These are phyloP conservation scores for Saturnispora dispora DNA, from an alignment of 805 yeast species.

Conservation along the genomic window DNA sequence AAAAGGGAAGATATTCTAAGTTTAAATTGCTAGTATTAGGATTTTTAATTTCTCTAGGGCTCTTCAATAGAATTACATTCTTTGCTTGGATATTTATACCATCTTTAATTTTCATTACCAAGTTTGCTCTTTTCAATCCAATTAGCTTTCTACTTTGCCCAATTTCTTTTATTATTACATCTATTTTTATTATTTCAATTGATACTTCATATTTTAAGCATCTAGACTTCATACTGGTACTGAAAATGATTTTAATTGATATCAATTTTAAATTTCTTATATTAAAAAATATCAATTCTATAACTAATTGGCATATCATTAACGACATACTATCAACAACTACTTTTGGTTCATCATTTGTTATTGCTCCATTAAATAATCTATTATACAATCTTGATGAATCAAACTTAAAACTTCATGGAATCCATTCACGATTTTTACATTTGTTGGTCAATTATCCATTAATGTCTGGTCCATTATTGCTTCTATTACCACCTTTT, in stretches of 20 bases:
- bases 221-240: not conserved
- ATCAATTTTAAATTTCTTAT: slow-evolving; percentile 1
- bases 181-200: slow-evolving; percentile 32
- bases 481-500: slow-evolving; percentile 37
- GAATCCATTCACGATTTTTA: slow-evolving; percentile 69
- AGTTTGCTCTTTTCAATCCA: slow-evolving; percentile 28
- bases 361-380: slow-evolving; percentile 72
- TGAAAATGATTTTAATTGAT: not conserved
- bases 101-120: slow-evolving; percentile 32
- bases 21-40: slow-evolving; percentile 31
- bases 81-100: slow-evolving; percentile 69
- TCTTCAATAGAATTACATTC: slow-evolving; percentile 81
- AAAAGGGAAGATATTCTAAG: not conserved
- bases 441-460: slow-evolving; percentile 75
- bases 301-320: not conserved
- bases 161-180: slow-evolving; percentile 29
- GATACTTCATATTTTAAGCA: slow-evolving; percentile 42
- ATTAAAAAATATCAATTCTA: not conserved
- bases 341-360: slow-evolving; percentile 17
- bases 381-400: slow-evolving; percentile 54
- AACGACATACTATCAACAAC: not conserved
- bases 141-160: slow-evolving; percentile 30
- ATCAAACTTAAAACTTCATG: slow-evolving; percentile 64
- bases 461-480: slow-evolving; percentile 69
- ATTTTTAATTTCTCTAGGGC: slow-evolving; percentile 51